A percentile compares a stretch with the other conserved stretches of the same genome.
Evolutionary conservation across 768 basidiomycete species (phyloP).

Genomic region (Hygrophoropsis aurantiaca): DNA sequence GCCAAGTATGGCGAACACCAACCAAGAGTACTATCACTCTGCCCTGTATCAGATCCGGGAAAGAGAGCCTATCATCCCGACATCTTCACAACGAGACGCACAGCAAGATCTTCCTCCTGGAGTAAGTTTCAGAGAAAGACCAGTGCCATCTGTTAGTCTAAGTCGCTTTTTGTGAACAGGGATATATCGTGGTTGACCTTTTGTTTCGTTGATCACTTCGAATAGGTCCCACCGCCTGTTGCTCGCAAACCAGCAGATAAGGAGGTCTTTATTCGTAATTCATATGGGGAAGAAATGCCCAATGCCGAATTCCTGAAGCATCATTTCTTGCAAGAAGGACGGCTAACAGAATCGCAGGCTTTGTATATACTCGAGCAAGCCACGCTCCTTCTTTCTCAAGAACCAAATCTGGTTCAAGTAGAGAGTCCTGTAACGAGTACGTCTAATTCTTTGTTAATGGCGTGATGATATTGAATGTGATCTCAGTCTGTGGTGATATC

Average conservation of each 20-base stretch:
- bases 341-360: conserved; percentile 82
- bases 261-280: conserved; percentile 62
- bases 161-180: conserved; percentile 8
- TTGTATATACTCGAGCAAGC: conserved; percentile 74
- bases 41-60: conserved; percentile 27
- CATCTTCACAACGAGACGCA: not conserved
- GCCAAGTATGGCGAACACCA: conserved; percentile 3
- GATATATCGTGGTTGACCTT: conserved; percentile 24
- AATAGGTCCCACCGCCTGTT: conserved; percentile 70
- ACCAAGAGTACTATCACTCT: conserved; percentile 17
- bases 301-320: conserved; percentile 80
- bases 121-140: conserved; percentile 28
- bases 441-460: conserved; percentile 28
- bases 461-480: conserved; percentile 1
- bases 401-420: conserved; percentile 86
- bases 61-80: conserved; percentile 26
- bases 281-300: conserved; percentile 57
- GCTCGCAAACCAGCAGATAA: conserved; percentile 65
- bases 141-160: conserved; percentile 29
- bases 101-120: conserved; percentile 15
- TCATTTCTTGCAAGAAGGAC: conserved; percentile 87
- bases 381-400: conserved; percentile 63
- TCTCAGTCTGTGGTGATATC: conserved; percentile 90
- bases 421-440: conserved; percentile 88
- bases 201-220: conserved; percentile 11